Evolutionary conservation across 2,329 filamentous ascomycete species (phyloP), one percentile per base, ranked within the genome.

Genomic region (Apiospora koreana): DNA sequence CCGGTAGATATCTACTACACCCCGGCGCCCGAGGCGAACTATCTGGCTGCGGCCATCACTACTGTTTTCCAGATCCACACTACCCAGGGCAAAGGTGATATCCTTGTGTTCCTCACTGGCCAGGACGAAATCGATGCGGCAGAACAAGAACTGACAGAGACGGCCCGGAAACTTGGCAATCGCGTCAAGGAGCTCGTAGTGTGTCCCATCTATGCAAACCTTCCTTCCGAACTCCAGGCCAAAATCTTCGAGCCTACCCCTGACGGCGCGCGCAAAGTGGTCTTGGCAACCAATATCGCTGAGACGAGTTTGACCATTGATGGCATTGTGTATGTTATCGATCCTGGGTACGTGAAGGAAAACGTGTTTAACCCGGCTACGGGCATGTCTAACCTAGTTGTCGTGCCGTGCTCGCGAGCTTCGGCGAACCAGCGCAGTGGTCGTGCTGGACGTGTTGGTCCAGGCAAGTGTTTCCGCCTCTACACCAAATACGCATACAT

Each of bases 161-260:
- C 95, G 1, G 91, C 93, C 3, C 88, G 92, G 69, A 98, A 98
- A 76, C 86, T 99, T 0, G 95, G 95, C 0, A 92, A 88, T 70
- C 92, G 94, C 48, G 90, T 96, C 38, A 93, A 92, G 25, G 95
- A 98, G 78, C 87, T 99, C 68, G 90, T 98, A 28, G 92, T 98
- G 6, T 94, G 93, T 77, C 96, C 96, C 3, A 97, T 99, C 69
- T 99, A 99, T 78, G 93, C 94, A 77, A 97, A 97, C 76, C 83
- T 99, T 48, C 95, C 95, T 0, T 94, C 94, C 0, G 95, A 98
- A 71, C 83, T 97, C 1, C 96, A 99, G 79, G 89, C 92, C 65
- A 95, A 95, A 79, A 97, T 98, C 74, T 99, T 99, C 77, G 94
- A 97, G 76, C 94, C 95, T 0, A 97, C 95, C 0, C 95, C 96